A percentile compares a stretch with the other conserved stretches of the same genome.
Evolutionary conservation across 1,284 basidiomycete species (phyloP).

Genomic region (Ganoderma leucocontextum): DNA sequence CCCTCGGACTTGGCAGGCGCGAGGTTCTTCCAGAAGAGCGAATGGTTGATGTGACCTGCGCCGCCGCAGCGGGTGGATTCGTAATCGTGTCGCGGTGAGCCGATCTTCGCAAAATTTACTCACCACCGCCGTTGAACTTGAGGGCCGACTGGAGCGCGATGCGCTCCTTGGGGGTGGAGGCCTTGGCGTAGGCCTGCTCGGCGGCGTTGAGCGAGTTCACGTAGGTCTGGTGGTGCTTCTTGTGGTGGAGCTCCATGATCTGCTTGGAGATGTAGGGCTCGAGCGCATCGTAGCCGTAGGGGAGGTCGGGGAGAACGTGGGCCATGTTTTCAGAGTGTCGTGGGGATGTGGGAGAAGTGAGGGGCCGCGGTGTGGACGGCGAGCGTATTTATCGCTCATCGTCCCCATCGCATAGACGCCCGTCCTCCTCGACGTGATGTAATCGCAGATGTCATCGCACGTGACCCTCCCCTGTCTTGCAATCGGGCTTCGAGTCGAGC

Average conservation of each 20-base stretch:
- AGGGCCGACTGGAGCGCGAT: constrained; percentile 89
- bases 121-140: constrained; percentile 93
- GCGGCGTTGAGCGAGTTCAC: constrained; percentile 93
- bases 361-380: not conserved
- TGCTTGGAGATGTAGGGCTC: constrained; percentile 81
- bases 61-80: not conserved
- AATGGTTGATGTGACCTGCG: constrained; percentile 88
- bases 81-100: constrained; percentile 16
- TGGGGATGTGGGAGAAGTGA: constrained; percentile 23
- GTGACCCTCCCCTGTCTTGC: constrained; percentile 5
- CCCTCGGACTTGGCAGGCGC: constrained; percentile 65
- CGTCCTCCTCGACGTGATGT: constrained; percentile 25
- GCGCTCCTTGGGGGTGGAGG: constrained; percentile 76
- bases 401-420: constrained; percentile 22
- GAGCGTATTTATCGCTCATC: constrained; percentile 35
- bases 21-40: constrained; percentile 98
- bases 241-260: constrained; percentile 95
- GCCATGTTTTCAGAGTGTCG: constrained; percentile 34
- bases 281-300: constrained; percentile 91
- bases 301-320: constrained; percentile 87
- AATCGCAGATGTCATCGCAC: constrained; percentile 28
- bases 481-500: not conserved
- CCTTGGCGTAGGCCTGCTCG: constrained; percentile 82
- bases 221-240: constrained; percentile 95
- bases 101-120: constrained; percentile 34